Evolutionary conservation across 148 eudicot genomes (phyloP).

Genomic region (Silene conica): DNA sequence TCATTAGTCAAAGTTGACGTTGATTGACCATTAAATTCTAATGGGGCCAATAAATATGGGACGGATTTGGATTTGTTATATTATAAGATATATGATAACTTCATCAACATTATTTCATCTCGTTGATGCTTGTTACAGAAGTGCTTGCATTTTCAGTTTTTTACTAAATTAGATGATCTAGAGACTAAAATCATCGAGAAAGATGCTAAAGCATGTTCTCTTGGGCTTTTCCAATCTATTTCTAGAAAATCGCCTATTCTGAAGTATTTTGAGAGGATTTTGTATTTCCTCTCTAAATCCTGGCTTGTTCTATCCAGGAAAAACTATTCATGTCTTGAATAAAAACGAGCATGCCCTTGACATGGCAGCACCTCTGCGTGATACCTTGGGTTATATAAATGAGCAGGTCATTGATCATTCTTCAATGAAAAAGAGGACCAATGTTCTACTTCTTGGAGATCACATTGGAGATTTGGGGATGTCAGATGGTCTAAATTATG

Average conservation of each 20-base stretch:
- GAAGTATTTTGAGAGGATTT: neutral
- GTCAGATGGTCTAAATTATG: constrained; percentile 86
- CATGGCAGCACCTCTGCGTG: constrained; percentile 86
- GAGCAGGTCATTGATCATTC: constrained; percentile 38
- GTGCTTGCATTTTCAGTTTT: neutral
- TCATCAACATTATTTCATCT: neutral
- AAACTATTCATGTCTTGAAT: constrained; percentile 87
- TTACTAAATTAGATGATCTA: neutral
- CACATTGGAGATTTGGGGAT: constrained; percentile 93
- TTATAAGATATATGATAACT: constrained; percentile 11
- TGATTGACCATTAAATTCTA: neutral
- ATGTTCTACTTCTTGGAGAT: constrained; percentile 89
- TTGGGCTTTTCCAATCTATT: neutral
- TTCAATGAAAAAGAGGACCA: constrained; percentile 68
- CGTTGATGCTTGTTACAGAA: constrained; percentile 3
- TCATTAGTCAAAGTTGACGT: neutral
- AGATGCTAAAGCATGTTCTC: neutral
- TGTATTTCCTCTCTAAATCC: neutral
- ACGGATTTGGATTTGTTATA: neutral
- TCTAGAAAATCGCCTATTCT: neutral
- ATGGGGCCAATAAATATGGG: neutral
- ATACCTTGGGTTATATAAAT: constrained; percentile 49
- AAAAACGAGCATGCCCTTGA: constrained; percentile 96
- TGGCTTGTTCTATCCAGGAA: constrained; percentile 44
- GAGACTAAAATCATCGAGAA: constrained; percentile 8